Percentiles rank a stretch among this genome's conserved stretches.
Conservation (phyloP, 768 basidiomycete genomes). For the Lyophyllum shimeji region DNA sequence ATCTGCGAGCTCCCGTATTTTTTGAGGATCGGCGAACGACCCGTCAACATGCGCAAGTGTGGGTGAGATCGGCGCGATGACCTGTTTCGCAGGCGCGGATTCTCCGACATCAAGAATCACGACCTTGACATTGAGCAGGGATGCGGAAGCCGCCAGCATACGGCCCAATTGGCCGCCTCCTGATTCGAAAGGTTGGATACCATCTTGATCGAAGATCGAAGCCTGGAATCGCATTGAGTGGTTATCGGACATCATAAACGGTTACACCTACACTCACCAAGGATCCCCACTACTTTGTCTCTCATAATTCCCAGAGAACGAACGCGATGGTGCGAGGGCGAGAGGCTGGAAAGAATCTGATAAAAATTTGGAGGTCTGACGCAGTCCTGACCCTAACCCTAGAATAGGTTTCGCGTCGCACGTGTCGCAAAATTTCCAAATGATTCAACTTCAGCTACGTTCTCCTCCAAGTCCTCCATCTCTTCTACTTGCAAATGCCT, state of each 20-base stretch:
- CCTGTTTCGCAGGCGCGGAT: constrained; percentile 87
- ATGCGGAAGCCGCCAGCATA: constrained; percentile 91
- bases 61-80: constrained; percentile 56
- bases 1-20: constrained; percentile 76
- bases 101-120: constrained; percentile 83
- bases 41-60: constrained; percentile 76
- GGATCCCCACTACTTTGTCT: constrained; percentile 48
- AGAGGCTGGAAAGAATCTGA: neutral
- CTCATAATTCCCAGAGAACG: constrained; percentile 29
- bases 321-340: neutral
- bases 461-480: too few species aligned
- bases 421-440: neutral
- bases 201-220: constrained; percentile 2
- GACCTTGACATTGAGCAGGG: constrained; percentile 80
- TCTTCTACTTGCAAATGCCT: neutral
- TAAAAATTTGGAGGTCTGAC: neutral
- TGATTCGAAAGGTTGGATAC: constrained; percentile 30
- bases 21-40: constrained; percentile 76
- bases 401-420: neutral
- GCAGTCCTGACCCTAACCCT: constrained; percentile 13
- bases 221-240: neutral
- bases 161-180: constrained; percentile 97
- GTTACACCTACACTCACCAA: constrained; percentile 45
- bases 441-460: neutral
- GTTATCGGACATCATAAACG: neutral